Evolutionary conservation across 805 yeast genomes (phyloP).

Genomic region (Danielozyma ontarioensis): DNA sequence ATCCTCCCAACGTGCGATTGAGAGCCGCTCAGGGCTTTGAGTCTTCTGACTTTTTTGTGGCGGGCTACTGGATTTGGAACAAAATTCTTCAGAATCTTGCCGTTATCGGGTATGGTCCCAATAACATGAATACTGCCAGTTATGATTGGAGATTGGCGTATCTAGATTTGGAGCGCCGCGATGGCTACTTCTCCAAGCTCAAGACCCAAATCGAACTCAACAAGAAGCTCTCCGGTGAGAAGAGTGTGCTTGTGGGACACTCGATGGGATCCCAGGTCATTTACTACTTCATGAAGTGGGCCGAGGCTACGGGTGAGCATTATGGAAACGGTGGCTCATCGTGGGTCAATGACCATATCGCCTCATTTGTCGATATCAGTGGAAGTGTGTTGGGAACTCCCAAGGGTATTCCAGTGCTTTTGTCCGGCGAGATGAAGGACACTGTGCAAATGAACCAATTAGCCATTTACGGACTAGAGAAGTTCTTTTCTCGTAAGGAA

Average conservation of each 20-base stretch:
- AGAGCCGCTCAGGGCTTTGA: conserved; percentile 96
- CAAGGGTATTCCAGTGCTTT: conserved; percentile 81
- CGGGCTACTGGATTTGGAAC: conserved; percentile 99
- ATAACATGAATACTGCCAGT: conserved; percentile 84
- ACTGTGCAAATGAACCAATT: conserved; percentile 89
- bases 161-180: conserved; percentile 81
- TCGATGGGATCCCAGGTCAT: conserved; percentile 95
- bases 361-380: conserved; percentile 77
- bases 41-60: conserved; percentile 92
- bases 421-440: conserved; percentile 98
- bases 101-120: conserved; percentile 89
- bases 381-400: conserved; percentile 95
- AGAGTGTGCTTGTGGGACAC: conserved; percentile 78
- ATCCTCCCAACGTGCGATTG: conserved; percentile 75
- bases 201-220: conserved; percentile 68
- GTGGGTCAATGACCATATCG: conserved; percentile 87
- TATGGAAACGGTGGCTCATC: conserved; percentile 87
- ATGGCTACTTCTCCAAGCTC: conserved; percentile 74
- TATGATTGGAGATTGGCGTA: conserved; percentile 96
- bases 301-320: conserved; percentile 73
- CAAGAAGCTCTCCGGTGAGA: conserved; percentile 49
- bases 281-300: conserved; percentile 93
- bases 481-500: conserved; percentile 85
- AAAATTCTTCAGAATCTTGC: conserved; percentile 91
- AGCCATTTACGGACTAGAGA: conserved; percentile 92